A percentile compares a stretch with the other conserved stretches of the same genome.
Evolutionary conservation across 345 rosid genomes (phyloP).

Genomic region (Bruguiera sexangula): DNA sequence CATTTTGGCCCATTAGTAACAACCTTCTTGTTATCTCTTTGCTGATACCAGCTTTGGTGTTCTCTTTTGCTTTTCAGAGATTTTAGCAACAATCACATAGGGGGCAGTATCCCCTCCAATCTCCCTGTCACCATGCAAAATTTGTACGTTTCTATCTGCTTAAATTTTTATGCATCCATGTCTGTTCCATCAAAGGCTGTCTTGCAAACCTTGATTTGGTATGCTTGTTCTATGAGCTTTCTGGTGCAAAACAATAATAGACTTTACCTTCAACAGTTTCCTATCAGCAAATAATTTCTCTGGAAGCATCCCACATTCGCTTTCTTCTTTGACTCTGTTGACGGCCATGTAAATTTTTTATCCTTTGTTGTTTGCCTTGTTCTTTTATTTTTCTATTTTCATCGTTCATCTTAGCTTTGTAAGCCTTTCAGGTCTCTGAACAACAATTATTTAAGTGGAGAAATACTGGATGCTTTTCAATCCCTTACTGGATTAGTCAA

Average conservation of each 20-base stretch:
- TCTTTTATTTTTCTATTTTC: conserved; percentile 2
- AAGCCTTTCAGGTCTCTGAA: conserved; percentile 74
- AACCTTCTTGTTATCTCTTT: too few relatives aligned
- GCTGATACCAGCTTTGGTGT: too few relatives aligned
- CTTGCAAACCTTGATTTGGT: not conserved
- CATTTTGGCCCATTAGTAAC: too few relatives aligned
- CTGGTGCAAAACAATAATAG: conserved; percentile 27
- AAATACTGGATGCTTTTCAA: conserved; percentile 77
- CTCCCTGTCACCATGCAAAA: conserved; percentile 66
- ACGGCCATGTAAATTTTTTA: conserved; percentile 56
- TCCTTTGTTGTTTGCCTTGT: not conserved
- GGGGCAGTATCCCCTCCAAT: conserved; percentile 79
- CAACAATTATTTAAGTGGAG: conserved; percentile 72
- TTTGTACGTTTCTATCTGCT: conserved; percentile 38
- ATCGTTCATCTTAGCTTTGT: conserved; percentile 8
- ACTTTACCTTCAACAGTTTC: conserved; percentile 66
- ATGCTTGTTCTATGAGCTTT: not conserved
- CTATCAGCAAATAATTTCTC: conserved; percentile 83
- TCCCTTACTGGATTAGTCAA: conserved; percentile 64
- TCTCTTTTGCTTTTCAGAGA: conserved; percentile 47
- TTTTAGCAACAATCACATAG: conserved; percentile 83
- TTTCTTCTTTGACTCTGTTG: conserved; percentile 57
- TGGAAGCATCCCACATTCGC: conserved; percentile 84
- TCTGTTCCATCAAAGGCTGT: not conserved
- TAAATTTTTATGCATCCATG: not conserved